A percentile compares a stretch with the other conserved stretches of the same genome.
Evolutionary conservation across 345 rosid species (phyloP).

Genomic region (Mallotus nudiflorus): DNA sequence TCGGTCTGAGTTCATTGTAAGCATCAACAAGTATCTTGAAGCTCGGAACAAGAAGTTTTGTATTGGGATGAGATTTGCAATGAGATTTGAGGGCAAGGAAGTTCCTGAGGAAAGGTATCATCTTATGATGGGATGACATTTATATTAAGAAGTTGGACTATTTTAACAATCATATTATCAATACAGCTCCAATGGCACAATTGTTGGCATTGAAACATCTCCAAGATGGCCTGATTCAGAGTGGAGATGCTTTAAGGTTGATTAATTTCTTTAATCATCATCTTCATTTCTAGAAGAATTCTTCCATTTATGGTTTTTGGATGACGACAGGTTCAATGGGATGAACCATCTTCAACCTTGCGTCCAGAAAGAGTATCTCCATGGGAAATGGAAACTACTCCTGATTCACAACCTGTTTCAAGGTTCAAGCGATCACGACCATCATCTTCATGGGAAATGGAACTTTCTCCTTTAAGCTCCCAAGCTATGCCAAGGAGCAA

Average conservation of each 20-base stretch:
- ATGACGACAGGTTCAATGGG: constrained; percentile 69
- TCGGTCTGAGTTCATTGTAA: constrained; percentile 86
- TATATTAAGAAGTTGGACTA: too few species aligned
- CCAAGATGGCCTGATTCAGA: constrained; percentile 83
- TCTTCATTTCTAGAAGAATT: neutral
- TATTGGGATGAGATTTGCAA: constrained; percentile 94
- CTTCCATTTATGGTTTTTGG: neutral
- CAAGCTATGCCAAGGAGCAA: constrained; percentile 75
- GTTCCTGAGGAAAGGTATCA: constrained; percentile 86
- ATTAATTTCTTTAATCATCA: neutral
- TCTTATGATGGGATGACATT: too few species aligned
- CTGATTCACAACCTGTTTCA: constrained; percentile 1
- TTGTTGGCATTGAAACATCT: constrained; percentile 70
- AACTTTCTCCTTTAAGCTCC: constrained; percentile 46
- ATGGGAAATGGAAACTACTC: constrained; percentile 93
- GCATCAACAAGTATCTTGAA: constrained; percentile 85
- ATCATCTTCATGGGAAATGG: too few species aligned
- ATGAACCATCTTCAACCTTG: constrained; percentile 71
- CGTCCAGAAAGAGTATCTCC: constrained; percentile 88
- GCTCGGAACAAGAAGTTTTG: constrained; percentile 69
- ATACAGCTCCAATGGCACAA: constrained; percentile 89
- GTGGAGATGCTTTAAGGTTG: constrained; percentile 96
- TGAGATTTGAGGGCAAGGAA: constrained; percentile 98
- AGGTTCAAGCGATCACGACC: too few species aligned
- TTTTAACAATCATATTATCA: neutral